Evolutionary conservation across 768 basidiomycete genomes (phyloP), one percentile per base, ranked within the genome.

Genomic region (Mycena galericulata): DNA sequence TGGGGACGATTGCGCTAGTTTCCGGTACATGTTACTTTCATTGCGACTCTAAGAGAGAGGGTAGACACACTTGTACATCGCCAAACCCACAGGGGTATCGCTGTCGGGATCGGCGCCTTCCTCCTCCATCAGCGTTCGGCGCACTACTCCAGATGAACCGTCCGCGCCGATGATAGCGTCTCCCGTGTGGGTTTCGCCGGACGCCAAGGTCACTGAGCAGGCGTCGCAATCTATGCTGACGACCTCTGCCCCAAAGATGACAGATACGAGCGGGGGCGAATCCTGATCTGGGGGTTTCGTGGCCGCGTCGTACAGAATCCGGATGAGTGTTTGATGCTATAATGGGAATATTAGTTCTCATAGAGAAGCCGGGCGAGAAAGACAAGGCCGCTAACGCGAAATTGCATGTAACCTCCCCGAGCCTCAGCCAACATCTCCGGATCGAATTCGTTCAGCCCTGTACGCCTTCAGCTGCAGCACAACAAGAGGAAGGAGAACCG

Each of bases 131-230:
- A 64, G 22, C 17, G 41, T 43, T 6, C 29, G 41, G 24, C 62
- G 51, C 12, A 64, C 62, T 1, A 64, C 27, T 14, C 62, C 62
- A 12, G 15, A 11, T 22, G 40, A 22, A 11, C 62, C 62, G 22
- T 64, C 62, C 18, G 62, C 62, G 32, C 62, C 62, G 8, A 64
- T 30, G 22, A 64, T 64, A 9, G 27, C 62, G 41, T 64, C 62
- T 32, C 22, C 62, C 1, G 45, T 54, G 29, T 32, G 30, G 0
- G 22, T 24, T 30, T 64, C 51, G 20, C 62, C 62, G 22, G 51
- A 51, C 11, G n/a, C 26, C 50, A 64, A 27, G 8, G 62, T 64
- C 11, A 64, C 62, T 4, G 41, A 27, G 54, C 62, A 45, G 22
- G 51, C 43, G 18, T 54, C 62, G 14, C 51, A 64, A 22, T 64